Conservation (phyloP, 306 rosid species). For the Geum urbanum region DNA sequence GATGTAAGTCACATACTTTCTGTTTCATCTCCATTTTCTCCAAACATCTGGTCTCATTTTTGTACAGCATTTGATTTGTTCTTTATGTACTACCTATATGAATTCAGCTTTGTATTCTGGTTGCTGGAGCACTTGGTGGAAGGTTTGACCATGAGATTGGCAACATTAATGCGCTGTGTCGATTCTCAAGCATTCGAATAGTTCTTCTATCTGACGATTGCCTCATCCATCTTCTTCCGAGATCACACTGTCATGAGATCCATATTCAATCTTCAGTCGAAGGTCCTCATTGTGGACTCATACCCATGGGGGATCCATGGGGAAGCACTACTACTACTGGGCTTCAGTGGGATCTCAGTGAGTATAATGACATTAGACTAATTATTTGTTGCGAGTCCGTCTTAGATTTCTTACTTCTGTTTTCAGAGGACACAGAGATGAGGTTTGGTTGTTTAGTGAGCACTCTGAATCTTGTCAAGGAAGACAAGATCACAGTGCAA, state of each 20-base stretch:
- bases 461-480: constrained; percentile 72
- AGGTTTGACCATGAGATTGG: constrained; percentile 96
- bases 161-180: constrained; percentile 71
- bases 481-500: constrained; percentile 62
- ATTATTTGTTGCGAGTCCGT: too few relatives aligned
- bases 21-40: neutral
- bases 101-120: constrained; percentile 77
- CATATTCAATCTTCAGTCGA: constrained; percentile 60
- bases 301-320: constrained; percentile 82
- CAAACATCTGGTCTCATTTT: constrained; percentile 12
- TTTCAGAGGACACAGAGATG: constrained; percentile 72
- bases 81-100: constrained; percentile 26
- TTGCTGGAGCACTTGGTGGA: constrained; percentile 95
- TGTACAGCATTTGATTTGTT: constrained; percentile 6
- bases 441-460: constrained; percentile 84
- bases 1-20: constrained; percentile 43
- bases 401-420: too few relatives aligned
- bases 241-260: constrained; percentile 59
- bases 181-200: constrained; percentile 56
- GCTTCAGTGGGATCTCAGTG: constrained; percentile 87
- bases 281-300: constrained; percentile 95
- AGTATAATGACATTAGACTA: constrained; percentile 25
- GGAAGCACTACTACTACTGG: constrained; percentile 83
- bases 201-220: constrained; percentile 83
- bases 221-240: constrained; percentile 81